Percentiles rank a stretch among this genome's conserved stretches.
These are phyloP conservation scores for Leccinum sublutescens DNA, from an alignment of 768 basidiomycete species.

Conservation along the genomic window DNA sequence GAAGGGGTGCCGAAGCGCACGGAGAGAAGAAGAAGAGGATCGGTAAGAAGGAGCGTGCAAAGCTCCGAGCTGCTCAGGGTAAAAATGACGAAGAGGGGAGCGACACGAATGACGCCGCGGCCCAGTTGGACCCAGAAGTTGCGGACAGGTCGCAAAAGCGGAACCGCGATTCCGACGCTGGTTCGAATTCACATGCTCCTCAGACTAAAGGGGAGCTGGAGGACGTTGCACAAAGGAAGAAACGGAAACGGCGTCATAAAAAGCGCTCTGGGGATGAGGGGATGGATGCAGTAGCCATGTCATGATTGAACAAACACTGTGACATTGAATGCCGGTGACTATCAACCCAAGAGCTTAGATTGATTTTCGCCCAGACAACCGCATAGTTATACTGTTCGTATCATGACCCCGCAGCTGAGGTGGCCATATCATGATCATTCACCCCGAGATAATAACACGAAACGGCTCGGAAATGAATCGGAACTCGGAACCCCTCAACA, in stretches of 20 bases:
- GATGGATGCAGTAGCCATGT: not conserved
- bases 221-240: constrained; percentile 30
- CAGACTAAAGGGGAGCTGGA: constrained; percentile 9
- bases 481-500: not conserved
- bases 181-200: constrained; percentile 6
- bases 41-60: constrained; percentile 69
- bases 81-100: constrained; percentile 10
- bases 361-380: not conserved
- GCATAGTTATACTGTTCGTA: not conserved
- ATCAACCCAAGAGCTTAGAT: not conserved
- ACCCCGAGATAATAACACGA: not conserved
- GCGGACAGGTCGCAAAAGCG: constrained; percentile 12
- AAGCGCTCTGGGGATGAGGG: constrained; percentile 24
- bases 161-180: constrained; percentile 16
- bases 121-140: not conserved
- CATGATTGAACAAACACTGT: too few relatives aligned
- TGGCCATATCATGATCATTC: not conserved
- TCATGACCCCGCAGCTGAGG: not conserved
- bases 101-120: not conserved
- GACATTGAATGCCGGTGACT: not conserved
- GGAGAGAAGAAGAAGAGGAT: constrained; percentile 55
- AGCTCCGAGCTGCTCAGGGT: constrained; percentile 38
- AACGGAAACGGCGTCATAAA: constrained; percentile 42
- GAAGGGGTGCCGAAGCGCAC: constrained; percentile 10
- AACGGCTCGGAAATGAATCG: not conserved